phyloP scores from a whole-genome alignment of 805 yeast genomes.

The Candida piceae region DNA sequence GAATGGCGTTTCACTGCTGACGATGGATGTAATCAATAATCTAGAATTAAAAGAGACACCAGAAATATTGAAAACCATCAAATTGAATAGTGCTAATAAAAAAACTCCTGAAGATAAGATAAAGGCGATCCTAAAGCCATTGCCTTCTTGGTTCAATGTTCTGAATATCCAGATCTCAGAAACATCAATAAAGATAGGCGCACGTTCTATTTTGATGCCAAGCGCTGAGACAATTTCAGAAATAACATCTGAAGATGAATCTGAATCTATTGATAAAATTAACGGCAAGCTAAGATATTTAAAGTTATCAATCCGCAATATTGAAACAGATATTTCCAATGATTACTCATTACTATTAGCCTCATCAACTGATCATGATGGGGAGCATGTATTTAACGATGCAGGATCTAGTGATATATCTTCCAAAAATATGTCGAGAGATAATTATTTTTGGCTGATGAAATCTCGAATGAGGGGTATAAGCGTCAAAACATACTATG shows the following conservation, averaged over 20 bases:
- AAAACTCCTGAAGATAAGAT: slow-evolving; percentile 8
- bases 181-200: slow-evolving; percentile 10
- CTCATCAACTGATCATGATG: background rate
- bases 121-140: slow-evolving; percentile 19
- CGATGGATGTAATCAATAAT: slow-evolving; percentile 5
- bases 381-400: background rate
- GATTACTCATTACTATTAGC: background rate
- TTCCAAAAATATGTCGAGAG: background rate
- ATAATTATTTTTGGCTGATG: background rate
- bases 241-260: background rate
- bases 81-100: no score
- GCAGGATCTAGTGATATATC: slow-evolving; percentile 1
- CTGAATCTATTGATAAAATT: background rate
- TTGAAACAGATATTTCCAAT: background rate
- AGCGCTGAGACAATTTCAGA: slow-evolving; percentile 3
- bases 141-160: slow-evolving; percentile 32
- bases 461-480: background rate
- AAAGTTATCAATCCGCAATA: background rate
- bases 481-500: background rate
- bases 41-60: background rate
- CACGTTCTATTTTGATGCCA: slow-evolving; percentile 19
- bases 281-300: background rate
- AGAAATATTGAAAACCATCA: background rate
- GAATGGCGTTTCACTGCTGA: slow-evolving; percentile 22
- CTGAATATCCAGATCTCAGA: slow-evolving; percentile 16